Evolutionary conservation across 164 flowering plant species (phyloP).

Genomic region (Vitis riparia): DNA sequence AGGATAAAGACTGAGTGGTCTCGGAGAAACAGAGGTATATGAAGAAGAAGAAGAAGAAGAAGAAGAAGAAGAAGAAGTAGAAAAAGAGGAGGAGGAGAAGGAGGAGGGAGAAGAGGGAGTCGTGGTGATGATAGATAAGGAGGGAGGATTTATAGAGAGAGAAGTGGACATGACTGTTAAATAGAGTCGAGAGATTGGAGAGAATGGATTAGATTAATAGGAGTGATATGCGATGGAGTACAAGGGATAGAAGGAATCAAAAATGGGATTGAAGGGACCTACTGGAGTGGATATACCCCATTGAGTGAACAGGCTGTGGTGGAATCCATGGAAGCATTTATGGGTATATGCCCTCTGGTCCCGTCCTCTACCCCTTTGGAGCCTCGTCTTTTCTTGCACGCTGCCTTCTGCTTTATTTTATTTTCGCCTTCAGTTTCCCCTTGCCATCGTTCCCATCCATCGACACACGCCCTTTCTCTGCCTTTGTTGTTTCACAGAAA

Average conservation of each 20-base stretch:
- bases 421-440: too few relatives aligned
- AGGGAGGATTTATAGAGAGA: constrained; percentile 56
- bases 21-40: neutral
- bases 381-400: too few relatives aligned
- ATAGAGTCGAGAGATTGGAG: too few relatives aligned
- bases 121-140: constrained; percentile 15
- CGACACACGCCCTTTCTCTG: too few relatives aligned
- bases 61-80: constrained; percentile 11
- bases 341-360: constrained; percentile 14
- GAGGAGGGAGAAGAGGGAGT: neutral
- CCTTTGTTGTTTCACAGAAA: too few relatives aligned
- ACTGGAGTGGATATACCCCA: neutral
- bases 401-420: too few relatives aligned
- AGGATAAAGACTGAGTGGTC: constrained; percentile 3
- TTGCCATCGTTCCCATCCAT: too few relatives aligned
- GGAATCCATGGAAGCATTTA: neutral
- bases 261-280: neutral
- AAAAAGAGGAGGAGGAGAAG: constrained; percentile 2
- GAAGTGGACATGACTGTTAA: constrained; percentile 11
- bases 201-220: neutral
- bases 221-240: neutral
- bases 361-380: too few relatives aligned
- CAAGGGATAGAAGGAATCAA: constrained; percentile 13
- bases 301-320: neutral
- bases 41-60: constrained; percentile 7